phyloP scores from a whole-genome alignment of 495 filamentous ascomycete species.

The Hypomontagnella submonticulosa region DNA sequence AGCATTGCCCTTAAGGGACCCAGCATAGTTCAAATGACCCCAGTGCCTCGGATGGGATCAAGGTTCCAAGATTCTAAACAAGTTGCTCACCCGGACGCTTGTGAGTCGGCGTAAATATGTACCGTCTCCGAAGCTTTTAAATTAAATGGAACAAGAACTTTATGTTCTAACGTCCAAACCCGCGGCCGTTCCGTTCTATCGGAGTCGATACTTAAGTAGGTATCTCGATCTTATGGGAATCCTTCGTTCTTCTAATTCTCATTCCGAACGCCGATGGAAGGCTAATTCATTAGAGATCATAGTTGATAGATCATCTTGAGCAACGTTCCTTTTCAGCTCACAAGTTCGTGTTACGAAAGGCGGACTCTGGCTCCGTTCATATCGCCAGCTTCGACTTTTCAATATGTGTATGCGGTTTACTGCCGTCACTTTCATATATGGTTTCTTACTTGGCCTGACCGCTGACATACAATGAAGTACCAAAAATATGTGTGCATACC shows the following conservation, averaged over 20 bases:
- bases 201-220: constrained; percentile 20
- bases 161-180: too few relatives aligned
- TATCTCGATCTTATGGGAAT: not conserved
- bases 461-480: too few relatives aligned
- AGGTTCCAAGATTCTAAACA: not conserved
- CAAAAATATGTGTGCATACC: too few relatives aligned
- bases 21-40: constrained; percentile 9
- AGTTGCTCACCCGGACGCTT: not conserved
- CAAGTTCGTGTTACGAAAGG: too few relatives aligned
- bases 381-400: not conserved
- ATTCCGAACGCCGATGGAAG: constrained; percentile 14
- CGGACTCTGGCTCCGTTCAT: not conserved
- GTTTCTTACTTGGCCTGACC: not conserved
- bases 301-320: too few relatives aligned
- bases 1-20: constrained; percentile 28
- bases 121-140: constrained; percentile 27
- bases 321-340: too few relatives aligned
- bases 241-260: not conserved
- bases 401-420: too few relatives aligned
- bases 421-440: too few relatives aligned
- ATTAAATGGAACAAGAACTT: too few relatives aligned
- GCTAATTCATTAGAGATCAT: not conserved
- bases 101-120: constrained; percentile 36
- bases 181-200: not conserved
- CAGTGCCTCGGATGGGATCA: constrained; percentile 11